Evolutionary conservation across 352 stramenopile genomes (phyloP), one percentile per base, ranked within the genome.

Genomic region (Thalassiosira tumida): DNA sequence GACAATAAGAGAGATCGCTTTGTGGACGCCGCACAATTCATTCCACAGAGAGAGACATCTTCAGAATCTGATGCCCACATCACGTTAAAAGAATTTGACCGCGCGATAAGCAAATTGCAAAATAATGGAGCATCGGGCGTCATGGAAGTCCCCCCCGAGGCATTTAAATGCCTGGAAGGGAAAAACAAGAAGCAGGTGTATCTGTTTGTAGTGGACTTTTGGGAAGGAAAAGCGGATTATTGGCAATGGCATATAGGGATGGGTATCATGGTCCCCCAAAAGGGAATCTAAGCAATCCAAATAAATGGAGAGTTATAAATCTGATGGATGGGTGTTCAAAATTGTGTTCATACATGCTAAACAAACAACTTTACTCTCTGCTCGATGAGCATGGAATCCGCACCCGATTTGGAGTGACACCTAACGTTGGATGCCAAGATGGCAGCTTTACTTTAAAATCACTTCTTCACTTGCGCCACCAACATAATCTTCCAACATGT

Each of bases 401-500:
- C 33, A 81, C 69, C 40, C 87, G 89, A 72, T 93, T 93, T 29
- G 83, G 83, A 38, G 88, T 4, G 6, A 86, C 75, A n/a, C 6
- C 84, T 62, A 35, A 82, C 3, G 6, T 62, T 24, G 87, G 88
- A 47, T 88, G 84, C 62, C 33, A 54, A 69, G 88, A 93, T 59
- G 77, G 78, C 0, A 78, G 47, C 26, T 93, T 88, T 70, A 91
- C 77, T 14, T 24, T 93, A 24, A 93, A 93, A 75, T 82, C 83
- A 6, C 70, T 87, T 1, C 84, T 93, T 10, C 75, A 91, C 47
- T 37, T 80, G 14, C n/a, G n/a, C n/a, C n/a, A n/a, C n/a, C n/a
- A n/a, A n/a, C 38, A 88, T 29, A 82, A 82, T 59, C 37, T 82
- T 14, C 10, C 50, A 10, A 50, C 70, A 1, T 69, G n/a, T 31